A percentile compares a stretch with the other conserved stretches of the same genome.
Conservation (phyloP, 495 filamentous ascomycete genomes). For the Usnea hakonensis region DNA sequence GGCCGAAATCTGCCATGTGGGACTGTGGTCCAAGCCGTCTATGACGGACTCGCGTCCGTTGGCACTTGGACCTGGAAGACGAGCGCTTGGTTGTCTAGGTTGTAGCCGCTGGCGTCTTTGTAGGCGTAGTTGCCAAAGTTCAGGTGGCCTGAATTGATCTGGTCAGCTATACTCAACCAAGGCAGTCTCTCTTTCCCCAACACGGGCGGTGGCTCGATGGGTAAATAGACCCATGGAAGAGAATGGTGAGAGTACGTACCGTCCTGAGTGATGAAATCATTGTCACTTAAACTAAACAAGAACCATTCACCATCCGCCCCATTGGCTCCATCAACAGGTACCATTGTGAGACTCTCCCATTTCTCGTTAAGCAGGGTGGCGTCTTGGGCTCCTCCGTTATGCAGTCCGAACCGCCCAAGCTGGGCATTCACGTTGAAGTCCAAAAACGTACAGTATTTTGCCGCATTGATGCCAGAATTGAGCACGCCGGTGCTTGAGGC, state of each 20-base stretch:
- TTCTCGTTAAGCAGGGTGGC: conserved; percentile 63
- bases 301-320: conserved; percentile 50
- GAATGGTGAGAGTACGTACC: conserved; percentile 36
- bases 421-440: conserved; percentile 66
- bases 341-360: conserved; percentile 65
- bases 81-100: conserved; percentile 61
- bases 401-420: conserved; percentile 59
- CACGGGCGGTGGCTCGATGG: no score
- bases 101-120: conserved; percentile 53
- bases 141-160: conserved; percentile 42
- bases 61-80: conserved; percentile 63
- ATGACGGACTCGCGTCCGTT: conserved; percentile 16
- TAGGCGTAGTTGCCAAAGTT: conserved; percentile 56
- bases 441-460: conserved; percentile 60
- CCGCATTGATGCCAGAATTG: conserved; percentile 49
- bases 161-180: conserved; percentile 8
- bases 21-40: neutral
- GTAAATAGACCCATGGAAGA: no score
- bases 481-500: conserved; percentile 48
- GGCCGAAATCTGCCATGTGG: no score
- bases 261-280: conserved; percentile 77
- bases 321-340: conserved; percentile 48
- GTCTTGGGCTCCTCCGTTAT: conserved; percentile 58
- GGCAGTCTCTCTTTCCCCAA: neutral
- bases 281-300: conserved; percentile 62